These are phyloP conservation scores for Nicotiana otophora DNA, from an alignment of 257 asterid genomes.

Conservation along the genomic window DNA sequence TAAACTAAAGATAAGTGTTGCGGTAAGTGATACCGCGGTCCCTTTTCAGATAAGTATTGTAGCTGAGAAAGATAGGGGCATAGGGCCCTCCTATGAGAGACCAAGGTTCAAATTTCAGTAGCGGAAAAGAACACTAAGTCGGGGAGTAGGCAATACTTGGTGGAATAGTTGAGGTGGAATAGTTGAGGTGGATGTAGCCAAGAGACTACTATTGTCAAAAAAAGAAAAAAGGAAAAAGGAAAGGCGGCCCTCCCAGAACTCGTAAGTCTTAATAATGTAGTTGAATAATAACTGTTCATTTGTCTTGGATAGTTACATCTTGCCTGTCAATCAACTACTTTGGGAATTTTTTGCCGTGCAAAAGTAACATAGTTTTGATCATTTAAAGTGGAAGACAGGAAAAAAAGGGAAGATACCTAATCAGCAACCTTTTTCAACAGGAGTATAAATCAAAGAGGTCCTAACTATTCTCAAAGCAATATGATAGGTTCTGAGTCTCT, in stretches of 20 bases:
- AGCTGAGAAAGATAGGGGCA: background rate
- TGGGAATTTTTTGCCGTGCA: constrained; percentile 12
- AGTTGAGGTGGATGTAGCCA: background rate
- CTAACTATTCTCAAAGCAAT: constrained; percentile 20
- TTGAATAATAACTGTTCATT: background rate
- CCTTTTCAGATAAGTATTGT: background rate
- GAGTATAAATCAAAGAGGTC: constrained; percentile 22
- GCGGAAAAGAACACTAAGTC: background rate
- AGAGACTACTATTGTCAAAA: background rate
- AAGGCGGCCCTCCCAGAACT: background rate
- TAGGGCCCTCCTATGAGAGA: background rate
- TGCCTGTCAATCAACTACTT: constrained; percentile 3
- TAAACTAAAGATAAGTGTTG: background rate
- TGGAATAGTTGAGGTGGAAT: background rate
- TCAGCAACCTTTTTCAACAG: constrained; percentile 15
- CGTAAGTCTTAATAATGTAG: background rate
- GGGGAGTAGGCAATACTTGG: background rate
- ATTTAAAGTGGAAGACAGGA: constrained; percentile 31
- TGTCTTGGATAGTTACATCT: constrained; percentile 2
- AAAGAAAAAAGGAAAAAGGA: background rate
- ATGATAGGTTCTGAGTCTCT: constrained; percentile 24
- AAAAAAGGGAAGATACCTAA: constrained; percentile 30
- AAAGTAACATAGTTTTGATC: constrained; percentile 13
- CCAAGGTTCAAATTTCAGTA: background rate
- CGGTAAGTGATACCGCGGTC: background rate